phyloP scores from a whole-genome alignment of 2,329 filamentous ascomycete genomes.

The Sordariomycetes sp. region DNA sequence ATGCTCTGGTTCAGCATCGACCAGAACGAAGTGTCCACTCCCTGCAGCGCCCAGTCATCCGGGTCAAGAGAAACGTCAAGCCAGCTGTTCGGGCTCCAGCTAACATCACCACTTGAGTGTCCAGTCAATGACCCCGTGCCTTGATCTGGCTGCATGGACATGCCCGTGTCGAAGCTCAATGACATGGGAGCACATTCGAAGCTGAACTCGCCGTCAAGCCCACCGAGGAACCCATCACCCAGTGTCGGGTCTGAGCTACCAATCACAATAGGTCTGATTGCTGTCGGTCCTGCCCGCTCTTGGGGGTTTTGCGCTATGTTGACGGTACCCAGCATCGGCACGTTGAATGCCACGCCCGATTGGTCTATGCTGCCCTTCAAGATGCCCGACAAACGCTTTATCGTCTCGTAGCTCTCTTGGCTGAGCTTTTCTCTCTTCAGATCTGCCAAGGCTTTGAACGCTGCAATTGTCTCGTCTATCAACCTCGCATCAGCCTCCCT shows the following conservation, averaged over 20 bases:
- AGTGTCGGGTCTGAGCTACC: not conserved
- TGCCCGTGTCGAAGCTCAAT: not conserved
- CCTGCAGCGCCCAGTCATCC: conserved; percentile 30
- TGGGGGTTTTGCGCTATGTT: too few relatives aligned
- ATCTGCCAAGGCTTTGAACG: conserved; percentile 27
- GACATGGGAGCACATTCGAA: not conserved
- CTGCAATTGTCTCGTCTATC: conserved; percentile 23
- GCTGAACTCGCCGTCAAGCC: not conserved
- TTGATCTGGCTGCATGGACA: conserved; percentile 1
- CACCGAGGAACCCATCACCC: not conserved
- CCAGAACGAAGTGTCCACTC: conserved; percentile 27
- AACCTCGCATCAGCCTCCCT: conserved; percentile 25
- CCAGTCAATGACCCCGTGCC: conserved; percentile 7
- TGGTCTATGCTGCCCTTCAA: conserved; percentile 15
- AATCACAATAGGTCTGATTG: too few relatives aligned
- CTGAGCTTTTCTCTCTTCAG: conserved; percentile 30
- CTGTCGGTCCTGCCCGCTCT: too few relatives aligned
- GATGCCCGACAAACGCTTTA: conserved; percentile 32
- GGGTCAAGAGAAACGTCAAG: conserved; percentile 11
- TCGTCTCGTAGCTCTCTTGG: conserved; percentile 30
- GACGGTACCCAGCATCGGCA: conserved; percentile 37
- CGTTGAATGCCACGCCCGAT: conserved; percentile 24
- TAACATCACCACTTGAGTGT: not conserved
- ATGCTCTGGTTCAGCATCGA: conserved; percentile 17
- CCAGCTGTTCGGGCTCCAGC: not conserved